Evolutionary conservation across 345 rosid species (phyloP), one percentile per base, ranked within the genome.

Genomic region (Eucalyptus regnans): DNA sequence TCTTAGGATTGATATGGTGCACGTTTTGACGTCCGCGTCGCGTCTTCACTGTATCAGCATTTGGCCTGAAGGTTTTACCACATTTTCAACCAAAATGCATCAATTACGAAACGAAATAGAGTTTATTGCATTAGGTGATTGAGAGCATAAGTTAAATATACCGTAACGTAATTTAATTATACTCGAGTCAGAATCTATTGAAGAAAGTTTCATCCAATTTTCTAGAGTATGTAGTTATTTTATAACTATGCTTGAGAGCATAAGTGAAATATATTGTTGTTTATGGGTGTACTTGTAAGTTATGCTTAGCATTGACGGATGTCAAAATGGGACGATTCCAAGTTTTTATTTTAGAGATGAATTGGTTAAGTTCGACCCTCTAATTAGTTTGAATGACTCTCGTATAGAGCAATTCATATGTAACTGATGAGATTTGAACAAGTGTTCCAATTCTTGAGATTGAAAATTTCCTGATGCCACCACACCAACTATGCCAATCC

Each of bases 331-430:
- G 6, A 15, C 7, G 79, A 66, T 66, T n/a, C 41, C 4, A 14
- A 66, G 41, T 66, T 31, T 66, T 31, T 3, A 66, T 15, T 66
- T 66, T 14, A n/a, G 79, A 66, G 41, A 66, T 66, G 79, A 31
- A 66, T 66, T 0, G 11, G 22, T 66, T 31, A 31, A 13, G 7
- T 31, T 31, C 0, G 22, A 66, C 43, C 2, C 9, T 66, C 0
- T 16, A 31, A 66, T 31, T 8, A 4, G 22, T 66, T 31, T 1
- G 0, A 15, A 6, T 66, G 20, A 0, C 3, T 8, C 79, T 66
- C 11, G 0, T 7, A 4, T 64, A 2, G 3, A 64, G 37, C 17
- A 64, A 8, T 64, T 15, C 7, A 8, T 17, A 2, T 7, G 76
- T n/a, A 64, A 68, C 0, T 16, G 80, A 16, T 31, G 11, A 68